These are phyloP conservation scores for Colletotrichum agaves DNA, from an alignment of 2,329 filamentous ascomycete genomes.

Conservation along the genomic window DNA sequence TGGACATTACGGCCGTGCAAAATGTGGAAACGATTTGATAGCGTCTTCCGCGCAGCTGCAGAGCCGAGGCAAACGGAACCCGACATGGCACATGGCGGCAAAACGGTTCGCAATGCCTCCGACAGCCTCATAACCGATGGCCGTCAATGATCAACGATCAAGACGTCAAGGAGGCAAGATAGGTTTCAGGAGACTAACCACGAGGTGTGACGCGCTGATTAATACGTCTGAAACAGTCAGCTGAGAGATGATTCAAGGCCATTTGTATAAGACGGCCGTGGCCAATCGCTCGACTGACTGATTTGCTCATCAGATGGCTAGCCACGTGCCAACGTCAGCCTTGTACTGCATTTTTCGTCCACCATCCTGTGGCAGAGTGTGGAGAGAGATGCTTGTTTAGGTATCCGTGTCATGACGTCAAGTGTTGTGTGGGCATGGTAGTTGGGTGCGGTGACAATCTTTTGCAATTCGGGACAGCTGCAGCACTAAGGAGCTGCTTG, in stretches of 20 bases:
- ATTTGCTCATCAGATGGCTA: constrained; percentile 10
- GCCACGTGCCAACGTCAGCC: constrained; percentile 21
- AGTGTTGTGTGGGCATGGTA: constrained; percentile 7
- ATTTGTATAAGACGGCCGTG: constrained; percentile 1
- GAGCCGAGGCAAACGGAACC: constrained; percentile 1
- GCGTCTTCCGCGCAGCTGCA: neutral
- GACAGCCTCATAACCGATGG: neutral
- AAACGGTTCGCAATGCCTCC: constrained; percentile 8
- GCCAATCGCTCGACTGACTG: neutral
- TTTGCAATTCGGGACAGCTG: constrained; percentile 14
- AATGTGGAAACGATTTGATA: constrained; percentile 21
- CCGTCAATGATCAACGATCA: neutral
- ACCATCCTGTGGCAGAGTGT: neutral
- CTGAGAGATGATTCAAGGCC: neutral
- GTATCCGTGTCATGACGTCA: constrained; percentile 31
- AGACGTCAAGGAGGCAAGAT: constrained; percentile 25
- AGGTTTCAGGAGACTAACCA: constrained; percentile 5
- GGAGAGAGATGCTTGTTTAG: constrained; percentile 12
- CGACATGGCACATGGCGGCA: neutral
- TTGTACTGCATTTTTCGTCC: neutral
- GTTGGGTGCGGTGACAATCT: neutral
- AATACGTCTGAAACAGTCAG: constrained; percentile 8
- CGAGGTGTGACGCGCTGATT: neutral
- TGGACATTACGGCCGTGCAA: constrained; percentile 28
- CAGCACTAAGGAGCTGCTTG: neutral